Conservation (phyloP, 352 stramenopile genomes). For the Phytopythium helicoides region DNA sequence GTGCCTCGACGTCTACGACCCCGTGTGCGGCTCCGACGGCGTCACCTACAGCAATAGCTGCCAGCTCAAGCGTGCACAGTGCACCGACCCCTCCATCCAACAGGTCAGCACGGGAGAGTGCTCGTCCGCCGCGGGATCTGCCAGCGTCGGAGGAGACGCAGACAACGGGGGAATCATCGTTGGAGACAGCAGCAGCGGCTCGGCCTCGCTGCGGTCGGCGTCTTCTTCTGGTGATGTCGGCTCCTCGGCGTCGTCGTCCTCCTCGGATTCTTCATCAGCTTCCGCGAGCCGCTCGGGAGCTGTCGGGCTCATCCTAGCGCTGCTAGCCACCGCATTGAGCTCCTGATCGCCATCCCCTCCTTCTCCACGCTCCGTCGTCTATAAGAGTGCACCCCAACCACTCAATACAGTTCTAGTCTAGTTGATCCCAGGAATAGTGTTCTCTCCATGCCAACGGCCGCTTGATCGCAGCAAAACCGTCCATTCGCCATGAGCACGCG, state of each 20-base stretch:
- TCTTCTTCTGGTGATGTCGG: slow-evolving; percentile 6
- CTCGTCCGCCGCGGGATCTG: slow-evolving; percentile 5
- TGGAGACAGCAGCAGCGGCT: not conserved
- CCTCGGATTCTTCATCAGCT: not conserved
- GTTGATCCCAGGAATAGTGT: not conserved
- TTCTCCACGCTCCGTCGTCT: not conserved
- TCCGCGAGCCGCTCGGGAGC: not conserved
- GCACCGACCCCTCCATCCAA: slow-evolving; percentile 18
- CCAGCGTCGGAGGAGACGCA: not conserved
- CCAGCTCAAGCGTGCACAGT: slow-evolving; percentile 20
- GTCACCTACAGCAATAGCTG: slow-evolving; percentile 49
- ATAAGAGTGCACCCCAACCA: not conserved
- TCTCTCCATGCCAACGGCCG: no score
- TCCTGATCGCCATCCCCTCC: slow-evolving; percentile 2
- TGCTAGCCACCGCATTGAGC: slow-evolving; percentile 2
- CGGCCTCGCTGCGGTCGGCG: not conserved
- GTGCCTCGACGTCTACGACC: slow-evolving; percentile 23
- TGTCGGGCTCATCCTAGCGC: not conserved
- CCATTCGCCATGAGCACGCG: not conserved
- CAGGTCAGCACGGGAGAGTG: slow-evolving; percentile 21
- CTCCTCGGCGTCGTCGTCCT: not conserved
- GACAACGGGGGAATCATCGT: not conserved
- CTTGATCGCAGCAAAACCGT: no score
- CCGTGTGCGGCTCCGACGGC: slow-evolving; percentile 44
- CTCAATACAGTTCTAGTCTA: no score